Evolutionary conservation across 163 green algal species (phyloP).

Genomic region (Volvox carteri): DNA sequence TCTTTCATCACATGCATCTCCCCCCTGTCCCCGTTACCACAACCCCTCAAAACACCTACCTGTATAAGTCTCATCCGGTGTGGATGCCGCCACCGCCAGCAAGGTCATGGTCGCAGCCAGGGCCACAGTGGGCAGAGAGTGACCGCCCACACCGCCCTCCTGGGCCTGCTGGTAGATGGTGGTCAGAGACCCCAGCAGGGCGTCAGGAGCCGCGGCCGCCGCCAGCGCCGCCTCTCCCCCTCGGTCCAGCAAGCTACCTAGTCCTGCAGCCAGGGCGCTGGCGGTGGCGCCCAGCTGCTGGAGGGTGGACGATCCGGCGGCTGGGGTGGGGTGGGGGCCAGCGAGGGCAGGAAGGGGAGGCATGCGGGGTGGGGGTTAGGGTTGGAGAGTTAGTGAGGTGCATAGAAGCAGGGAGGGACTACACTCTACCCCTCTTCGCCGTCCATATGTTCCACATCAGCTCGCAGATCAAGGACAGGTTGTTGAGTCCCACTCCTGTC

Average conservation of each 20-base stretch:
- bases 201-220: constrained; percentile 5
- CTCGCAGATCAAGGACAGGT: no score
- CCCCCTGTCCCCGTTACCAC: no score
- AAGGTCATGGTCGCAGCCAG: not conserved
- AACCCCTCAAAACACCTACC: constrained; percentile 8
- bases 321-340: no score
- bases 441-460: no score
- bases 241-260: not conserved
- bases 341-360: not conserved
- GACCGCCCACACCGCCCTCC: constrained; percentile 18
- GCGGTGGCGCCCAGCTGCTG: constrained; percentile 33
- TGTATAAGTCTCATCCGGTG: not conserved
- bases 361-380: not conserved
- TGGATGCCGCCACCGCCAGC: constrained; percentile 37
- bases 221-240: constrained; percentile 8
- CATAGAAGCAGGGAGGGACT: not conserved
- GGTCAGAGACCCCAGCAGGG: not conserved
- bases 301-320: not conserved
- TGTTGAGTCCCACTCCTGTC: no score
- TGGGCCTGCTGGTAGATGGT: not conserved
- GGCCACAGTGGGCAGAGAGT: not conserved
- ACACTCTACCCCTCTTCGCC: no score
- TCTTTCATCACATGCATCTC: no score
- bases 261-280: not conserved
- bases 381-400: not conserved